Percentiles rank a stretch among this genome's conserved stretches.
phyloP scores from a whole-genome alignment of 2,329 filamentous ascomycete genomes.

The Alternaria sp. region DNA sequence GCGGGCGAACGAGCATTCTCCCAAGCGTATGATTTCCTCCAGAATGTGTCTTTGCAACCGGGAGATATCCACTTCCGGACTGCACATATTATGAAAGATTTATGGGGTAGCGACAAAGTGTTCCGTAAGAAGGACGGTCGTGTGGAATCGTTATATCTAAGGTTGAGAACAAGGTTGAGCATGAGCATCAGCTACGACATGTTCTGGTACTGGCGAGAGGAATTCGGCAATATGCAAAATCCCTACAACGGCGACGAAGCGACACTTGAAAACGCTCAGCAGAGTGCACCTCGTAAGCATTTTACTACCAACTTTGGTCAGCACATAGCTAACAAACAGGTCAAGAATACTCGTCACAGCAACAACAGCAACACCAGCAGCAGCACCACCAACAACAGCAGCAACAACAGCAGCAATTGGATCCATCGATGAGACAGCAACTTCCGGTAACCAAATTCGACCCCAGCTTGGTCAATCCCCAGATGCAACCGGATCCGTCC shows the following conservation, averaged over 20 bases:
- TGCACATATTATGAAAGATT: conserved; percentile 45
- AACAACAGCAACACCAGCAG: conserved; percentile 21
- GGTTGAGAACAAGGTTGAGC: conserved; percentile 45
- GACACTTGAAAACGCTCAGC: conserved; percentile 28
- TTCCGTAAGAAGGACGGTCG: conserved; percentile 46
- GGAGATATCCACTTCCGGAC: conserved; percentile 43
- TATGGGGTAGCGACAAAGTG: conserved; percentile 47
- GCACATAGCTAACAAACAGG: conserved; percentile 18
- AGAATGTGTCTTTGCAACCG: conserved; percentile 45
- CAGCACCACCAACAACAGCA: conserved; percentile 19
- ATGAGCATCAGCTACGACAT: conserved; percentile 52
- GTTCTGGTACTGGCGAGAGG: conserved; percentile 53
- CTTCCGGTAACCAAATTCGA: conserved; percentile 39
- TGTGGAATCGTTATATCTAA: conserved; percentile 43
- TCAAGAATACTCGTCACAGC: conserved; percentile 28
- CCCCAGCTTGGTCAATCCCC: conserved; percentile 33
- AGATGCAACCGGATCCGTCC: conserved; percentile 30
- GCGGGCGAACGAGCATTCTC: conserved; percentile 48
- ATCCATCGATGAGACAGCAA: conserved; percentile 26
- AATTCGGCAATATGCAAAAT: conserved; percentile 49
- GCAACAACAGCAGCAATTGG: conserved; percentile 22
- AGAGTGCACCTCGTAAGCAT: conserved; percentile 42
- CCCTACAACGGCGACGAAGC: conserved; percentile 48
- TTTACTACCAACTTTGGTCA: not conserved
- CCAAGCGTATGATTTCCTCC: conserved; percentile 42